Percentiles rank a stretch among this genome's conserved stretches.
These are phyloP conservation scores for Parmelia sp. DNA, from an alignment of 495 filamentous ascomycete genomes.

Conservation along the genomic window DNA sequence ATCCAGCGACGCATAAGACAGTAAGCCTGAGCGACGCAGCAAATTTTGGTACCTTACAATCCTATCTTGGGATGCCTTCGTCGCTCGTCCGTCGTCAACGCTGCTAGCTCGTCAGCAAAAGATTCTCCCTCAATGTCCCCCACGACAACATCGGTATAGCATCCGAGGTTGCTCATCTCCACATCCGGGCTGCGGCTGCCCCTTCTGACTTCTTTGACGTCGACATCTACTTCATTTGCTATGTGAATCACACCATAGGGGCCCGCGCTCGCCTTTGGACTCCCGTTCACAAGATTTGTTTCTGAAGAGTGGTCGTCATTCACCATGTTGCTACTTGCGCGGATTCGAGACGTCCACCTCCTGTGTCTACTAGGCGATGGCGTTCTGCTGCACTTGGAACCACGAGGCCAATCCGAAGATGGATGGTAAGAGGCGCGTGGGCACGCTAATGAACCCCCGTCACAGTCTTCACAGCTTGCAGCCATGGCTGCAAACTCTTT, in stretches of 20 bases:
- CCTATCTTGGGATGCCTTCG: conserved; percentile 5
- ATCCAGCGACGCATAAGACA: background rate
- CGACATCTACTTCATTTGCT: conserved; percentile 47
- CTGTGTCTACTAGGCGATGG: conserved; percentile 25
- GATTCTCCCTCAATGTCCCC: conserved; percentile 19
- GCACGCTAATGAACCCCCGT: conserved; percentile 33
- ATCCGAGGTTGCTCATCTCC: conserved; percentile 10
- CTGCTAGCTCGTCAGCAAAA: conserved; percentile 26
- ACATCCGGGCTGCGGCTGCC: background rate
- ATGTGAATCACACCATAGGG: conserved; percentile 48
- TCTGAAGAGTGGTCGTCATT: conserved; percentile 32
- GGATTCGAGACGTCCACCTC: conserved; percentile 10
- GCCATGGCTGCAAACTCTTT: conserved; percentile 38
- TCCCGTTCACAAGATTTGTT: conserved; percentile 19
- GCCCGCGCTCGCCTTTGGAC: conserved; percentile 12
- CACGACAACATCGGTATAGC: conserved; percentile 8
- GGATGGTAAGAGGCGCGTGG: conserved; percentile 31
- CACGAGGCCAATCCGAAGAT: conserved; percentile 18
- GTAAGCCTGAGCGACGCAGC: background rate
- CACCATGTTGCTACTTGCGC: conserved; percentile 7
- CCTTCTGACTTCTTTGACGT: conserved; percentile 33
- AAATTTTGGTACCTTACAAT: background rate
- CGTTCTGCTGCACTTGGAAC: conserved; percentile 27
- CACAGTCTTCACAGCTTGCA: conserved; percentile 20
- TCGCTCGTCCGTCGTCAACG: conserved; percentile 23